These are phyloP conservation scores for Purpureocillium takamizusanense DNA, from an alignment of 2,329 filamentous ascomycete genomes.

Conservation along the genomic window DNA sequence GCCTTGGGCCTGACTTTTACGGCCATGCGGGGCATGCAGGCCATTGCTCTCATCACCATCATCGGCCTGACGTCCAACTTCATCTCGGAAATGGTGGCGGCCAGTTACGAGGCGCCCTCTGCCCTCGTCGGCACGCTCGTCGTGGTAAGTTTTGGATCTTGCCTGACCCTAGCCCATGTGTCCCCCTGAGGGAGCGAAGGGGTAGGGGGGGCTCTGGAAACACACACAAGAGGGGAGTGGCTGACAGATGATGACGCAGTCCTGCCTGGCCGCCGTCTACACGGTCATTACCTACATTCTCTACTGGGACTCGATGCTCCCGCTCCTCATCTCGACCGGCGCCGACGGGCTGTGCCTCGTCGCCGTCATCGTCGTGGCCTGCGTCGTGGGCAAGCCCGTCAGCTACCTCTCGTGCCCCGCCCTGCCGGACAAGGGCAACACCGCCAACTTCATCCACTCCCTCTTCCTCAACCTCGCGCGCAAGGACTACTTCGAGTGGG, in stretches of 20 bases:
- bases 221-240: no score
- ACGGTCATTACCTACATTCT: constrained; percentile 72
- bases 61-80: constrained; percentile 79
- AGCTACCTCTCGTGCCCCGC: constrained; percentile 65
- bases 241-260: constrained; percentile 34
- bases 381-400: constrained; percentile 71
- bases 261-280: constrained; percentile 72
- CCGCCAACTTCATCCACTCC: constrained; percentile 34
- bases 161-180: no score
- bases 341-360: constrained; percentile 64
- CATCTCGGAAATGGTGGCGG: constrained; percentile 63
- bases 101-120: constrained; percentile 55
- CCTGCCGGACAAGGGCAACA: constrained; percentile 32
- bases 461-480: constrained; percentile 29
- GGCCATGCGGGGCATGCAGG: constrained; percentile 60
- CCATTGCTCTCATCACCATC: constrained; percentile 62
- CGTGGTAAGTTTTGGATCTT: constrained; percentile 74
- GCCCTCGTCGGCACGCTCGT: constrained; percentile 71
- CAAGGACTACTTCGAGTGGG: constrained; percentile 31
- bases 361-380: constrained; percentile 67
- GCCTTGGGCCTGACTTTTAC: constrained; percentile 74
- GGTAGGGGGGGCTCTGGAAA: no score
- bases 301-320: constrained; percentile 67
- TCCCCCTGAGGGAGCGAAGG: no score
- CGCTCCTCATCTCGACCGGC: constrained; percentile 58